phyloP scores from a whole-genome alignment of 352 stramenopile genomes.

The Pythium biforme region DNA sequence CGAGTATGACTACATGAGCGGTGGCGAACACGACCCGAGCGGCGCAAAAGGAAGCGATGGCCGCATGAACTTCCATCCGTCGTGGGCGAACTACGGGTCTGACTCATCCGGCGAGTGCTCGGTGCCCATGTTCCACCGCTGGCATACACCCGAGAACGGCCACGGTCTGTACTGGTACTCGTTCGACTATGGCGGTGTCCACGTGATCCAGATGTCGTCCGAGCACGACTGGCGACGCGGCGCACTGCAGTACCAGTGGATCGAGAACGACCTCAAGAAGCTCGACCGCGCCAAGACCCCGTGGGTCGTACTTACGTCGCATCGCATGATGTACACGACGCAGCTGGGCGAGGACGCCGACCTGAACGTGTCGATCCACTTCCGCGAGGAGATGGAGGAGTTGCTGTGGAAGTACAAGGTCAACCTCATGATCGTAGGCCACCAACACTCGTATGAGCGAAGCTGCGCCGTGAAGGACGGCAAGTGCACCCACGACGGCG shows the following conservation, averaged over 20 bases:
- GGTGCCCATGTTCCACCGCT: constrained; percentile 77
- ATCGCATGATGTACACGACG: constrained; percentile 91
- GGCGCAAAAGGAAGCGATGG: constrained; percentile 44
- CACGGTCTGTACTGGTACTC: constrained; percentile 88
- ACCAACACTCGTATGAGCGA: constrained; percentile 92
- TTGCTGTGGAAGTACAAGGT: constrained; percentile 87
- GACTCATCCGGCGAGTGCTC: constrained; percentile 77
- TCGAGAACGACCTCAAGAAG: constrained; percentile 78
- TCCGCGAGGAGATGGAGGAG: constrained; percentile 90
- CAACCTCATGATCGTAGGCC: constrained; percentile 89
- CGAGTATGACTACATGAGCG: constrained; percentile 72
- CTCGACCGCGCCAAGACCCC: constrained; percentile 87
- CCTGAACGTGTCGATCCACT: constrained; percentile 63
- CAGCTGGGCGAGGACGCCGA: constrained; percentile 68
- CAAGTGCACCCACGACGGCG: constrained; percentile 66
- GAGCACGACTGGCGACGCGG: constrained; percentile 89
- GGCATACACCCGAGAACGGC: constrained; percentile 56
- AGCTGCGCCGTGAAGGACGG: constrained; percentile 80
- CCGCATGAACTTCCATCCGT: constrained; percentile 65
- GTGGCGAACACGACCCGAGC: constrained; percentile 57
- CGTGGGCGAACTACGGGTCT: constrained; percentile 66
- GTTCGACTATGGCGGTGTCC: constrained; percentile 88
- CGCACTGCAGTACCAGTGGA: constrained; percentile 88
- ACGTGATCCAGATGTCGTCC: constrained; percentile 90
- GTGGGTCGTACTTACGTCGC: constrained; percentile 91